These are phyloP conservation scores for Fusarium beomiforme DNA, from an alignment of 2,329 filamentous ascomycete genomes.

Conservation along the genomic window DNA sequence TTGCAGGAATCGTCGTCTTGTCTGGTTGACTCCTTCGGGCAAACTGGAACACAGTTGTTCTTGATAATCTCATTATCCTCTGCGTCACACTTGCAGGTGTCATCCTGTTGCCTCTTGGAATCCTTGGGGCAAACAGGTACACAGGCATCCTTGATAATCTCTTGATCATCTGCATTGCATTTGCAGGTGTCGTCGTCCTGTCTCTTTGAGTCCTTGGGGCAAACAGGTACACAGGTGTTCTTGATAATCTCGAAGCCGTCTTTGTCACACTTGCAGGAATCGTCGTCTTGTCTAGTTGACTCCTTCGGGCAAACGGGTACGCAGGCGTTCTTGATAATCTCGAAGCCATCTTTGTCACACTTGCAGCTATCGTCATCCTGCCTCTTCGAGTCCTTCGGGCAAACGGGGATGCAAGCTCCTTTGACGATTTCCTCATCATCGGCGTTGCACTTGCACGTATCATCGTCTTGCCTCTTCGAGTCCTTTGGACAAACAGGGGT, in stretches of 20 bases:
- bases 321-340: neutral
- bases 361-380: neutral
- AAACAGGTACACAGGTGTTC: neutral
- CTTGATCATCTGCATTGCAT: neutral
- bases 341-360: too few species aligned
- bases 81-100: neutral
- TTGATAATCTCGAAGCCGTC: accelerated
- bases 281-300: neutral
- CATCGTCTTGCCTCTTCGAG: accelerated
- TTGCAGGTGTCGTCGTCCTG: neutral
- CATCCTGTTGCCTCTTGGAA: accelerated
- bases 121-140: neutral
- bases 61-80: neutral
- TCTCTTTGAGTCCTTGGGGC: neutral
- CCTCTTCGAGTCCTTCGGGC: neutral
- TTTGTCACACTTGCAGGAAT: neutral
- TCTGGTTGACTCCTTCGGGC: accelerated
- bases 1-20: neutral
- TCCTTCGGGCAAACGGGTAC: neutral
- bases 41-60: neutral
- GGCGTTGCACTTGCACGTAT: neutral
- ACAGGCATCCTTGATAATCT: neutral
- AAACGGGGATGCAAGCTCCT: neutral
- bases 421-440: neutral
- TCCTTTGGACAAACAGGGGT: neutral